A percentile compares a stretch with the other conserved stretches of the same genome.
Evolutionary conservation across 495 filamentous ascomycete genomes (phyloP).

Genomic region (Penicillium simplicissimum): DNA sequence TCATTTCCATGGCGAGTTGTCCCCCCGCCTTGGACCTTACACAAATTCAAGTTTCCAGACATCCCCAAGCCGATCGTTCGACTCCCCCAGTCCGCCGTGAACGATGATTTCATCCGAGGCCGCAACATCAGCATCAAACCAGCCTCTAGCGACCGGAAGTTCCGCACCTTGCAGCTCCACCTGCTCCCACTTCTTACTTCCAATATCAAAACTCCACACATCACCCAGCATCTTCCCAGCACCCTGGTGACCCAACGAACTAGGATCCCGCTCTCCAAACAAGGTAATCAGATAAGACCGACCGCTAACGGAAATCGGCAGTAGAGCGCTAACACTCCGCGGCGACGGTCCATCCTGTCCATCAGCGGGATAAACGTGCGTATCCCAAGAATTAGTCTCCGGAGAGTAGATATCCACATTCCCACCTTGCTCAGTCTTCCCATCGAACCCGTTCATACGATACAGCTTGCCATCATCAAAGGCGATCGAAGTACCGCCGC

Average conservation of each 20-base stretch:
- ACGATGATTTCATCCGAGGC: conserved; percentile 36
- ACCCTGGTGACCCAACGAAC: conserved; percentile 60
- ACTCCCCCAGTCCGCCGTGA: conserved; percentile 48
- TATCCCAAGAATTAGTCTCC: conserved; percentile 42
- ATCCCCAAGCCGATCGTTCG: conserved; percentile 49
- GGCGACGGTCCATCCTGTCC: conserved; percentile 30
- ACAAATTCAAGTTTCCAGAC: conserved; percentile 39
- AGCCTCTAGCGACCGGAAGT: conserved; percentile 38
- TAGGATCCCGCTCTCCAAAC: conserved; percentile 67
- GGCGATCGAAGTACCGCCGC: conserved; percentile 65
- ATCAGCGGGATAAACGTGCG: conserved; percentile 49
- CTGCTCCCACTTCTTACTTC: conserved; percentile 50
- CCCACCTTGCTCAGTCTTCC: conserved; percentile 62
- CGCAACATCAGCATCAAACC: conserved; percentile 46
- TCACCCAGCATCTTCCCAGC: conserved; percentile 70
- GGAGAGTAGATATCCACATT: conserved; percentile 57
- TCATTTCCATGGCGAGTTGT: not conserved
- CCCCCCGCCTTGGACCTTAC: not conserved
- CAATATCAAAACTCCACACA: conserved; percentile 73
- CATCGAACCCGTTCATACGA: conserved; percentile 74
- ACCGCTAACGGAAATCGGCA: conserved; percentile 51
- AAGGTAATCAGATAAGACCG: conserved; percentile 62
- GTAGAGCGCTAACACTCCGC: conserved; percentile 50
- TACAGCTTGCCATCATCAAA: conserved; percentile 59
- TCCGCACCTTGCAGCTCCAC: conserved; percentile 53